Base-by-base conservation (phyloP, 2,329 filamentous ascomycete genomes). In the Leptographium lundbergii region DNA sequence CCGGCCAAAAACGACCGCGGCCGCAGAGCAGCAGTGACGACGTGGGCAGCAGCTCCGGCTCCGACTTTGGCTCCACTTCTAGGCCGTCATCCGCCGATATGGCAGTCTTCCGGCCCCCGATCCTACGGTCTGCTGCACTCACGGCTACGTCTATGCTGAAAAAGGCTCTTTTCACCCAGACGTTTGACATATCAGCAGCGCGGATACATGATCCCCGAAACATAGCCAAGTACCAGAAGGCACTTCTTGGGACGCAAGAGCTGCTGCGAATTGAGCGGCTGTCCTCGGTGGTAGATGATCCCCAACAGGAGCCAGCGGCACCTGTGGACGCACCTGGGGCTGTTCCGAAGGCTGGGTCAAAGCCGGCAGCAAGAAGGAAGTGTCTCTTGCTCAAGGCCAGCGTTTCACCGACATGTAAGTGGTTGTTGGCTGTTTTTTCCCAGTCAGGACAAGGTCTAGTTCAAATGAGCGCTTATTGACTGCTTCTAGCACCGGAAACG, bases 121-220 rank as follows among this genome's bases (percentile, higher is more conserved):
- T 91, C 61, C 86, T 92, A 66, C 87, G 88, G 70, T 70, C 72
- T 10, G 85, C 86, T 61, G 88, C 89, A 76, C 36, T 62, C n/a
- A 85, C 85, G 68, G 61, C 62, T 1, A 48, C 58, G n/a, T 29
- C 25, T 3, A 58, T 48, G 13, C 82, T 99, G 63, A 91, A 99
- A 74, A 85, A 89, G 65, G 80, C 86, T 19, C 85, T 95, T 63
- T 97, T 97, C 75, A 78, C 81, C 57, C 89, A 86, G 70, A 88
- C 79, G 1, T 75, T 96, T 59, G 84, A 86, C 27, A 77, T 92
- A 27, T 82, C 90, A 10, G 91, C 91, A 3, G 92, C 91, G 7
- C 82, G 87, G 45, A 77, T 97, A 52, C 81, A 82, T 63, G 87
- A 94, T 68, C 81, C 81, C 61, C 87, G 83, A 65, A 82, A 90